phyloP scores from a whole-genome alignment of 148 eudicot genomes.

The Rhododendron ferrugineum region DNA sequence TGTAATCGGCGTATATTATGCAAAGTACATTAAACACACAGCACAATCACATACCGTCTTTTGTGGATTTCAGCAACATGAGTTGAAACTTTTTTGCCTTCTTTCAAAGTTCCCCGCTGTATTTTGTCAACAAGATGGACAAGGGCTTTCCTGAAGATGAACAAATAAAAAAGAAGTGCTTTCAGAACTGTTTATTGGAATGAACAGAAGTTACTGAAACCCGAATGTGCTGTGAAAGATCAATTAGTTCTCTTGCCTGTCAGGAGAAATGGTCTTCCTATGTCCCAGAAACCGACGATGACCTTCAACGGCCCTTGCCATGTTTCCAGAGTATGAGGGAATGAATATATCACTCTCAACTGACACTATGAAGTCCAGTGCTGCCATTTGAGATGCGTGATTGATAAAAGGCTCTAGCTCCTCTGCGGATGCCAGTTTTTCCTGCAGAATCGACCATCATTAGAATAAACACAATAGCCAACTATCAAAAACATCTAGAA shows the following conservation, averaged over 20 bases:
- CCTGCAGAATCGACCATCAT: slow-evolving; percentile 43
- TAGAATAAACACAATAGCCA: neutral
- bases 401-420: slow-evolving; percentile 76
- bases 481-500: neutral
- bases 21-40: neutral
- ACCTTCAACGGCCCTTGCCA: slow-evolving; percentile 98
- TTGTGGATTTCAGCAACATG: slow-evolving; percentile 66
- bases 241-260: slow-evolving; percentile 42
- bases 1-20: neutral
- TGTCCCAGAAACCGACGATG: slow-evolving; percentile 93
- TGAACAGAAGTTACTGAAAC: neutral
- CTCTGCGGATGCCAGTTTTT: slow-evolving; percentile 62
- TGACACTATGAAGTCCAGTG: slow-evolving; percentile 90
- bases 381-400: slow-evolving; percentile 94
- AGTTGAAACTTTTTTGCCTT: slow-evolving; percentile 65
- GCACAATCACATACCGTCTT: slow-evolving; percentile 51
- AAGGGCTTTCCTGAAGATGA: slow-evolving; percentile 56
- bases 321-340: slow-evolving; percentile 87
- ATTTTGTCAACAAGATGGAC: slow-evolving; percentile 74
- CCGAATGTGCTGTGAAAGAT: neutral
- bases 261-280: slow-evolving; percentile 87
- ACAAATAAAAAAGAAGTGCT: slow-evolving; percentile 4
- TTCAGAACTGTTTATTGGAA: neutral
- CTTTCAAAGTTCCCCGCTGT: slow-evolving; percentile 63
- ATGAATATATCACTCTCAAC: slow-evolving; percentile 92